Evolutionary conservation across 164 flowering plant genomes (phyloP).

Genomic region (Pachysandra terminalis): DNA sequence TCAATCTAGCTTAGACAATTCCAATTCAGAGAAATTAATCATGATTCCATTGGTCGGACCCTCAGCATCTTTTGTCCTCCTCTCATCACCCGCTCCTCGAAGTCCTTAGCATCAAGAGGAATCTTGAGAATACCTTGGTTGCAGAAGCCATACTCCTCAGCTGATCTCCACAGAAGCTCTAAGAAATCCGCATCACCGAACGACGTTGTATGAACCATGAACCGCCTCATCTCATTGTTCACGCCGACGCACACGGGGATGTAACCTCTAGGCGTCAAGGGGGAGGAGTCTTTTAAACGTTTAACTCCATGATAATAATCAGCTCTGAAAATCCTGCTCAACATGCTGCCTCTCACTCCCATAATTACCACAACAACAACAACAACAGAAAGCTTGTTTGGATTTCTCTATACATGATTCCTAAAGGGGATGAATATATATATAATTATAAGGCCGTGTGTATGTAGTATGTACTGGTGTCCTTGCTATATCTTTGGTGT

Average conservation of each 20-base stretch:
- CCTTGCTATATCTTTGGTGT: background rate
- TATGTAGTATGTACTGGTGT: no score
- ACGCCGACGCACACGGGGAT: constrained; percentile 45
- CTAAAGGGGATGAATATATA: background rate
- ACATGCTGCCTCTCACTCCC: constrained; percentile 37
- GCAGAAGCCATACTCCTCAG: constrained; percentile 52
- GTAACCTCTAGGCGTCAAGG: constrained; percentile 35
- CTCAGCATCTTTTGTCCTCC: constrained; percentile 11
- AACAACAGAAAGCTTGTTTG: background rate
- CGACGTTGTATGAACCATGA: constrained; percentile 34
- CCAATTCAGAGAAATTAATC: background rate
- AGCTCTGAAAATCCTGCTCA: constrained; percentile 17
- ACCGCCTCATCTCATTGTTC: constrained; percentile 26
- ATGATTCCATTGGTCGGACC: constrained; percentile 6
- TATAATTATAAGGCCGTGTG: constrained; percentile 8
- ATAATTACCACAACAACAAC: background rate
- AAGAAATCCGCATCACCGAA: constrained; percentile 32
- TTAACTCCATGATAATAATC: constrained; percentile 11
- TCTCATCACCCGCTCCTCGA: constrained; percentile 43
- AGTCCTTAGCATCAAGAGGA: constrained; percentile 34
- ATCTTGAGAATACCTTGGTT: constrained; percentile 47
- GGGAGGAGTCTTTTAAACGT: constrained; percentile 10
- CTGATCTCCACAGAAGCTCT: constrained; percentile 38
- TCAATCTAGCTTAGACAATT: no score
- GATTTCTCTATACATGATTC: background rate